Percentiles rank a stretch among this genome's conserved stretches.
Evolutionary conservation across 345 rosid genomes (phyloP).

Genomic region (Salix arbutifolia): DNA sequence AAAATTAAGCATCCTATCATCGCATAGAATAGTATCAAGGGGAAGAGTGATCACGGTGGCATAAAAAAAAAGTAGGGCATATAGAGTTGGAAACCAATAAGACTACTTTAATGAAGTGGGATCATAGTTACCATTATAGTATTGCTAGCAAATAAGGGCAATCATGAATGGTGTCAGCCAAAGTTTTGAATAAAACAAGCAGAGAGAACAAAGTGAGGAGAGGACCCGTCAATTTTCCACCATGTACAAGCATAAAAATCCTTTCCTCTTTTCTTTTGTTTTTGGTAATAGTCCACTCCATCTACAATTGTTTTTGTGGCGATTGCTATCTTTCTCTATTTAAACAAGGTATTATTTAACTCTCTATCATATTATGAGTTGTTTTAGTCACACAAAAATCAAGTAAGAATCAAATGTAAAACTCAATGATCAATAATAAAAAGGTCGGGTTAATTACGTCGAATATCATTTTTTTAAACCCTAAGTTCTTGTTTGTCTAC

Average conservation of each 20-base stretch:
- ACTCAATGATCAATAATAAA: no score
- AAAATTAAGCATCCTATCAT: neutral
- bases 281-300: neutral
- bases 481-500: neutral
- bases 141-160: neutral
- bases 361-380: no score
- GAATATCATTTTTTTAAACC: neutral
- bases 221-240: neutral
- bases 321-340: neutral
- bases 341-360: neutral
- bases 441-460: no score
- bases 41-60: neutral
- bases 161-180: slow-evolving; percentile 8
- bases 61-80: neutral
- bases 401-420: no score
- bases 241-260: neutral
- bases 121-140: neutral
- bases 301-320: neutral
- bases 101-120: slow-evolving; percentile 9
- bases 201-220: neutral
- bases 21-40: neutral
- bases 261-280: neutral
- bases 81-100: neutral
- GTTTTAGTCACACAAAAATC: no score
- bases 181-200: slow-evolving; percentile 6